phyloP scores from a whole-genome alignment of 1,284 basidiomycete genomes.

The Ganoderma boninense region DNA sequence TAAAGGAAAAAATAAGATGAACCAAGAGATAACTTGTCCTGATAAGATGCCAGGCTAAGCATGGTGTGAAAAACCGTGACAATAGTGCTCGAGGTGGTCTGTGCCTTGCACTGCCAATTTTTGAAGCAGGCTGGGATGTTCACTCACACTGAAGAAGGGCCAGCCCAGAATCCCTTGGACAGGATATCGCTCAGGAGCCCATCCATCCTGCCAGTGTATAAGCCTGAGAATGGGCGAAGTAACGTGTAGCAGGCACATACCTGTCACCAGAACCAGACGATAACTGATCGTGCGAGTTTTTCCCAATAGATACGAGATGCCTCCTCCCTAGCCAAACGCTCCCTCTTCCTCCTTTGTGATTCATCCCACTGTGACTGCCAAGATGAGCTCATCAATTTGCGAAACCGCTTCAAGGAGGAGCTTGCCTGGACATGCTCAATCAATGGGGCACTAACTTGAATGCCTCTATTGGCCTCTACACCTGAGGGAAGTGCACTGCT shows the following conservation, averaged over 20 bases:
- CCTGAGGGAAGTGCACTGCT: too few species aligned
- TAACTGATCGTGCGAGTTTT: background rate
- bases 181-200: background rate
- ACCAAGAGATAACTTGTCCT: too few species aligned
- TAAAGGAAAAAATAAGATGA: too few species aligned
- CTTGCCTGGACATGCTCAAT: too few species aligned
- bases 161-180: background rate
- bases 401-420: background rate
- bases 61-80: too few species aligned
- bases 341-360: background rate
- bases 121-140: background rate
- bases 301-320: background rate
- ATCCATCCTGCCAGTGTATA: background rate
- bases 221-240: background rate
- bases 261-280: background rate
- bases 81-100: background rate
- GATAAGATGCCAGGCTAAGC: too few species aligned
- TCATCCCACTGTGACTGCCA: background rate
- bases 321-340: background rate
- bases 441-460: too few species aligned
- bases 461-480: too few species aligned
- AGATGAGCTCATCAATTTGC: background rate
- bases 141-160: background rate
- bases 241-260: background rate
- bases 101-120: background rate